A percentile compares a stretch with the other conserved stretches of the same genome.
Conservation (phyloP, 208 protist species). For the Leishmania tarentolae region DNA sequence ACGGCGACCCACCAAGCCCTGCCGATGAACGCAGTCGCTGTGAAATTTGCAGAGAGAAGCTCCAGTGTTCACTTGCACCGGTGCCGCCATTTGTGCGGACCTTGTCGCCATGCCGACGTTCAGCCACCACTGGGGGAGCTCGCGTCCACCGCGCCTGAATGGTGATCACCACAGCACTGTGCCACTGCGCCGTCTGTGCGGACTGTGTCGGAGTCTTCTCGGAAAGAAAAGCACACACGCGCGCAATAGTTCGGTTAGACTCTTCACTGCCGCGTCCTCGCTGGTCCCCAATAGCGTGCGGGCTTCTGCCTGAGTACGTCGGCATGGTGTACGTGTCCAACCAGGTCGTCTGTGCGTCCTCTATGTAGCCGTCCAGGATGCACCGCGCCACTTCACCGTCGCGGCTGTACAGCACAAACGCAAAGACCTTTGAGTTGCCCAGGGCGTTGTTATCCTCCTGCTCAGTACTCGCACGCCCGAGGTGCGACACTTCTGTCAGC, state of each 20-base stretch:
- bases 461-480: background rate
- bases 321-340: background rate
- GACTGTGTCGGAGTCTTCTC: background rate
- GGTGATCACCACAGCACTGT: constrained; percentile 15
- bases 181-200: background rate
- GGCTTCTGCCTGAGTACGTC: background rate
- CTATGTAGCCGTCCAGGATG: constrained; percentile 24
- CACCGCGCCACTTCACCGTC: constrained; percentile 23
- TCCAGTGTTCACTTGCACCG: constrained; percentile 7
- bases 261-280: background rate
- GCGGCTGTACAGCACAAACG: constrained; percentile 22
- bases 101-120: background rate
- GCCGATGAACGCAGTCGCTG: constrained; percentile 9
- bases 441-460: background rate
- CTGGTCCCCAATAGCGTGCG: background rate
- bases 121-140: background rate
- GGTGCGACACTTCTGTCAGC: background rate
- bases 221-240: constrained; percentile 20
- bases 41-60: constrained; percentile 19
- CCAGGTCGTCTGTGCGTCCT: constrained; percentile 16
- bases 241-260: background rate
- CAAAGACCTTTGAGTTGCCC: constrained; percentile 6
- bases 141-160: constrained; percentile 15
- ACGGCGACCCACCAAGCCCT: background rate
- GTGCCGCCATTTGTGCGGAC: background rate